These are phyloP conservation scores for Podaxis sp. DNA, from an alignment of 768 basidiomycete genomes.

Conservation along the genomic window DNA sequence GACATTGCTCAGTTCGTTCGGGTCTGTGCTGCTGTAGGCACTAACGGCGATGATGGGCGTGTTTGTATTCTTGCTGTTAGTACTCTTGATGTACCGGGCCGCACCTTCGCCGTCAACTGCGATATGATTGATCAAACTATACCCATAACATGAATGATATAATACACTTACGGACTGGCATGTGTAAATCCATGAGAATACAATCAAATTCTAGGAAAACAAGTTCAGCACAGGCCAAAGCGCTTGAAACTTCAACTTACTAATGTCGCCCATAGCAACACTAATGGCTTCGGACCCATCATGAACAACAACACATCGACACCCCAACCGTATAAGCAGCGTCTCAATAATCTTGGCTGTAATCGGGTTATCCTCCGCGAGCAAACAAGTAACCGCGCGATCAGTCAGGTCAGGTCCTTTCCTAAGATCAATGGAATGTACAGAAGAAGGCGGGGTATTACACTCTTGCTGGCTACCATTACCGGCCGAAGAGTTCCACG, in stretches of 20 bases:
- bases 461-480: slow-evolving; percentile 53
- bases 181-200: slow-evolving; percentile 92
- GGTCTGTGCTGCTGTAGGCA: slow-evolving; percentile 75
- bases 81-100: slow-evolving; percentile 95
- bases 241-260: slow-evolving; percentile 44
- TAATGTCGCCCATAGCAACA: slow-evolving; percentile 96
- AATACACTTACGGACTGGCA: slow-evolving; percentile 79
- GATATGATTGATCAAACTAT: slow-evolving; percentile 4
- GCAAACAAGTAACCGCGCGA: slow-evolving; percentile 86
- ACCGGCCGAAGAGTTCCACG: slow-evolving; percentile 58
- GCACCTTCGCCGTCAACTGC: slow-evolving; percentile 94
- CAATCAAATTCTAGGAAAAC: slow-evolving; percentile 77
- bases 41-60: slow-evolving; percentile 93
- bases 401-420: slow-evolving; percentile 76
- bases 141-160: background rate
- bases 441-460: slow-evolving; percentile 76
- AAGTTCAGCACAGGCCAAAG: slow-evolving; percentile 20
- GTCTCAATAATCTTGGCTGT: slow-evolving; percentile 98
- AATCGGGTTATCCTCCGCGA: slow-evolving; percentile 98
- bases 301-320: slow-evolving; percentile 91
- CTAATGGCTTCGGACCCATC: slow-evolving; percentile 97
- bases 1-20: slow-evolving; percentile 57
- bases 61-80: slow-evolving; percentile 89
- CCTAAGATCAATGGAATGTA: slow-evolving; percentile 79
- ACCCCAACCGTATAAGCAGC: slow-evolving; percentile 87